A percentile compares a stretch with the other conserved stretches of the same genome.
These are phyloP conservation scores for Craspedostauros australis DNA, from an alignment of 108 stramenopile genomes.

Conservation along the genomic window DNA sequence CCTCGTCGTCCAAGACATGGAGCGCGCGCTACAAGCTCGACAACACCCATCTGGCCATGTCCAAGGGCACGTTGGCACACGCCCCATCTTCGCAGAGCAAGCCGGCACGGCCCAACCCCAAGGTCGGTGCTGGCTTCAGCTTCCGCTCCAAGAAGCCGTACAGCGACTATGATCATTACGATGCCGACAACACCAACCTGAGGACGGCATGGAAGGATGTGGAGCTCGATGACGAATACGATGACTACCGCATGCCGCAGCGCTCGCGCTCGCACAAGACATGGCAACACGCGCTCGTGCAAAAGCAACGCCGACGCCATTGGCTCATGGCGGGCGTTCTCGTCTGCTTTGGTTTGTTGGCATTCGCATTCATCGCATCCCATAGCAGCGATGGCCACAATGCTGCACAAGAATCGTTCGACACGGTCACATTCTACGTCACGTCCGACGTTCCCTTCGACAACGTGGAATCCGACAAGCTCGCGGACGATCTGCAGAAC, in stretches of 20 bases:
- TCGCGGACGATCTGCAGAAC: constrained; percentile 39
- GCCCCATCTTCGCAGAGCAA: too few relatives aligned
- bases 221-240: too few relatives aligned
- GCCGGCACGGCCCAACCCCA: too few relatives aligned
- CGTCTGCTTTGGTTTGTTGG: neutral
- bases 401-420: too few relatives aligned
- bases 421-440: constrained; percentile 75
- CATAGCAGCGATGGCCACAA: neutral
- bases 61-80: too few relatives aligned
- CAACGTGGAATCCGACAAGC: constrained; percentile 25
- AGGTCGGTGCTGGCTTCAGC: too few relatives aligned
- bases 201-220: constrained; percentile 15
- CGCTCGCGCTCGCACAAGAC: constrained; percentile 18
- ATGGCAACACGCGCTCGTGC: constrained; percentile 30
- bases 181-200: constrained; percentile 13
- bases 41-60: constrained; percentile 40
- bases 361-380: neutral
- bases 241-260: neutral
- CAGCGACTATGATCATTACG: too few relatives aligned
- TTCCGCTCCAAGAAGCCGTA: too few relatives aligned
- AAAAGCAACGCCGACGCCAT: constrained; percentile 30
- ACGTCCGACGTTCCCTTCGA: constrained; percentile 62
- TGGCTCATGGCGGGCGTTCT: too few relatives aligned
- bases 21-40: constrained; percentile 50
- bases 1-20: constrained; percentile 39